phyloP scores from a whole-genome alignment of 768 basidiomycete genomes.

The Serpula lacrymans region DNA sequence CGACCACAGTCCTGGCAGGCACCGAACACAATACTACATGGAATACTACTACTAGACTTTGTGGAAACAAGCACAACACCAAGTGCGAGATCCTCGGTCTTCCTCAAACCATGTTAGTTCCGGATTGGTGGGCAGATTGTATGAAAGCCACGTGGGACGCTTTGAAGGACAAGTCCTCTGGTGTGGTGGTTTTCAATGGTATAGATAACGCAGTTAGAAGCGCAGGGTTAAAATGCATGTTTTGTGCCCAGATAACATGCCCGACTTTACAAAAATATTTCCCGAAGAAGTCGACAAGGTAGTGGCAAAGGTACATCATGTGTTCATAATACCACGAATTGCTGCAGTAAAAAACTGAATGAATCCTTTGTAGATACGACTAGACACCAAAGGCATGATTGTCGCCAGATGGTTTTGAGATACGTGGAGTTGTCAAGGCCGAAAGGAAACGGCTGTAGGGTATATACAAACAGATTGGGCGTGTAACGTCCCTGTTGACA shows the following conservation, averaged over 20 bases:
- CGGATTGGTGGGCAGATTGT: constrained; percentile 21
- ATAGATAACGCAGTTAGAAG: constrained; percentile 2
- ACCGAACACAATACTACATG: constrained; percentile 11
- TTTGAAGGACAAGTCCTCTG: constrained; percentile 17
- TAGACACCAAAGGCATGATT: too few species aligned
- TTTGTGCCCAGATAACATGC: constrained; percentile 13
- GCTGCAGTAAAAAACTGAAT: too few species aligned
- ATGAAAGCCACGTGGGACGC: constrained; percentile 10
- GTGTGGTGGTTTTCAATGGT: constrained; percentile 2
- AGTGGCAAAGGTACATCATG: constrained; percentile 11
- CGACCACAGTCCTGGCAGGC: too few species aligned
- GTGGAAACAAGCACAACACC: constrained; percentile 2
- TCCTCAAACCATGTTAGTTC: not conserved
- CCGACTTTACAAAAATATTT: constrained; percentile 10
- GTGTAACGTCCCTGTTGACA: too few species aligned
- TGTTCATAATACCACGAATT: too few species aligned
- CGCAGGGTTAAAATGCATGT: constrained; percentile 1
- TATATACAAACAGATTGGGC: too few species aligned
- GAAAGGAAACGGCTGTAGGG: too few species aligned
- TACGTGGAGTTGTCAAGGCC: too few species aligned
- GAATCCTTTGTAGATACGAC: too few species aligned
- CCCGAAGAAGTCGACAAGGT: constrained; percentile 9
- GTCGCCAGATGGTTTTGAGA: too few species aligned
- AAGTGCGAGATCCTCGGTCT: constrained; percentile 7
- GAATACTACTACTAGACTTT: constrained; percentile 12